phyloP scores from a whole-genome alignment of 2,329 filamentous ascomycete genomes.

The Karstenula rhodostoma region DNA sequence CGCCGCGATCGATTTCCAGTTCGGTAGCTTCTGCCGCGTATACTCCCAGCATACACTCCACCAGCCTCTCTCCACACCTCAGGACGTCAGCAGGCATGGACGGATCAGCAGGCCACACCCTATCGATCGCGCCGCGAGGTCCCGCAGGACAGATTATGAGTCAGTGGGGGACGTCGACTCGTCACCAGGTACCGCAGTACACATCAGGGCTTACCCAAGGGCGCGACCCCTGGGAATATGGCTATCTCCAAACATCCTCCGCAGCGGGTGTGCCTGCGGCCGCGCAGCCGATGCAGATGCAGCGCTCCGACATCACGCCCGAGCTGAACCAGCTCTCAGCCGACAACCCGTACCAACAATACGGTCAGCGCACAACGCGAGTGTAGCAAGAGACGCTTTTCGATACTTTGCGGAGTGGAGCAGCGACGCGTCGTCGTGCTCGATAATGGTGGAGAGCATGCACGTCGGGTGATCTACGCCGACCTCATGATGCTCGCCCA shows the following conservation, averaged over 20 bases:
- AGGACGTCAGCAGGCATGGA: slow-evolving; percentile 50
- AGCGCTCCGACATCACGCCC: slow-evolving; percentile 41
- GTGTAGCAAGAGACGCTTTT: slow-evolving; percentile 32
- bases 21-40: slow-evolving; percentile 56
- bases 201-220: slow-evolving; percentile 39
- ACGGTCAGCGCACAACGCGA: slow-evolving; percentile 48
- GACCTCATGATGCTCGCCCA: slow-evolving; percentile 40
- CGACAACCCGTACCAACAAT: slow-evolving; percentile 46
- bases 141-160: slow-evolving; percentile 45
- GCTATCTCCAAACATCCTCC: slow-evolving; percentile 40
- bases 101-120: slow-evolving; percentile 47
- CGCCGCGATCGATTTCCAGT: slow-evolving; percentile 58
- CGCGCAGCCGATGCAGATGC: slow-evolving; percentile 43
- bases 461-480: slow-evolving; percentile 43
- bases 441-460: slow-evolving; percentile 35
- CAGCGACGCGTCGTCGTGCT: slow-evolving; percentile 22
- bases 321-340: slow-evolving; percentile 40
- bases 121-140: slow-evolving; percentile 45
- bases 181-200: slow-evolving; percentile 46
- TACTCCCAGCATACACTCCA: slow-evolving; percentile 52
- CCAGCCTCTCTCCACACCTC: slow-evolving; percentile 56
- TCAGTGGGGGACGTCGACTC: slow-evolving; percentile 41
- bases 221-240: slow-evolving; percentile 49
- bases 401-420: slow-evolving; percentile 19
- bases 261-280: slow-evolving; percentile 35